Evolutionary conservation across 768 basidiomycete species (phyloP).

Genomic region (Pisolithus marmoratus): DNA sequence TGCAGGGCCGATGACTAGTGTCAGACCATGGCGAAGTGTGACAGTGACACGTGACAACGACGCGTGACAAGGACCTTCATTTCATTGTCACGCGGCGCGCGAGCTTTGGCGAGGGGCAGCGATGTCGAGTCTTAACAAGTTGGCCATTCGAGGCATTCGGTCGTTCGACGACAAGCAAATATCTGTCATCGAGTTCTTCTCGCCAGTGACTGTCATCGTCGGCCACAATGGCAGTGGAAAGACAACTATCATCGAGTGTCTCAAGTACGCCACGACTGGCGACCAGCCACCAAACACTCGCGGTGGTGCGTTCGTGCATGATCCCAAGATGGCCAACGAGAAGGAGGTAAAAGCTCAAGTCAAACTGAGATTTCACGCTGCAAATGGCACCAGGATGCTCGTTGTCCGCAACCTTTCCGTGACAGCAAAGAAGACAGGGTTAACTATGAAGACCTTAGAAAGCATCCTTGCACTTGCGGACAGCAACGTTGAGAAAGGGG

Average conservation of each 20-base stretch:
- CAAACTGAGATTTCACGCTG: constrained; percentile 86
- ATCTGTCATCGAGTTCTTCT: constrained; percentile 93
- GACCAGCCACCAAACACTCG: constrained; percentile 97
- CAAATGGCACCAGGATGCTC: constrained; percentile 86
- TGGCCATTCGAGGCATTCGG: constrained; percentile 90
- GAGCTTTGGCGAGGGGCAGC: not conserved
- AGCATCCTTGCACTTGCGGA: constrained; percentile 77
- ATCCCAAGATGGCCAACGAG: constrained; percentile 99
- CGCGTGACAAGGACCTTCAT: not conserved
- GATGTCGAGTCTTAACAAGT: constrained; percentile 86
- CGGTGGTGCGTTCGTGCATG: constrained; percentile 97
- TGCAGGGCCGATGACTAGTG: too few relatives aligned
- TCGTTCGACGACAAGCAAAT: constrained; percentile 96
- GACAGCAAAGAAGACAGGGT: constrained; percentile 84
- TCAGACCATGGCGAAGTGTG: too few relatives aligned
- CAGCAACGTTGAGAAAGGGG: constrained; percentile 54
- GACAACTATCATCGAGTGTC: constrained; percentile 98
- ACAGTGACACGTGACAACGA: too few relatives aligned
- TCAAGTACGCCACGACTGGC: constrained; percentile 98
- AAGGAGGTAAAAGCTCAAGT: constrained; percentile 99
- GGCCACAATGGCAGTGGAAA: constrained; percentile 99
- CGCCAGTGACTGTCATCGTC: constrained; percentile 96
- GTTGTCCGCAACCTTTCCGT: constrained; percentile 89
- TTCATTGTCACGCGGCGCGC: not conserved
- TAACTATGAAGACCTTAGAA: constrained; percentile 98